phyloP scores from a whole-genome alignment of 2,329 filamentous ascomycete genomes.

The Fusarium nematophilum region DNA sequence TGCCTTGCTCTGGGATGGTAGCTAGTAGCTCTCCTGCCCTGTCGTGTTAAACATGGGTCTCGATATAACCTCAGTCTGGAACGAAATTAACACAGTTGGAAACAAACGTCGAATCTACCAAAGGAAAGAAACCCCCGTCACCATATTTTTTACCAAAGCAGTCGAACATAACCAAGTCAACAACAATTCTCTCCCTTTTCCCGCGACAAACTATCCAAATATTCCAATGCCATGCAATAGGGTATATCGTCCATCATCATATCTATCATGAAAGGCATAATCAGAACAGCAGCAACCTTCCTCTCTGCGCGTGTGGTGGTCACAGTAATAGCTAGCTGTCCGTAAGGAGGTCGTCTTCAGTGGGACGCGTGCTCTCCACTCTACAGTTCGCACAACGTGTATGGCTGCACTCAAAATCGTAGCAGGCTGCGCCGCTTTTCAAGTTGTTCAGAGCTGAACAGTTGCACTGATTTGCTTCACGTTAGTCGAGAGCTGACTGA shows the following conservation, averaged over 20 bases:
- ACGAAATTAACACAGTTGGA: too few relatives aligned
- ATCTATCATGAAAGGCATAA: background rate
- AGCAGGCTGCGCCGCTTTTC: slow-evolving; percentile 11
- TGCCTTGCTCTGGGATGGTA: too few relatives aligned
- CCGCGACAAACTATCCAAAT: background rate
- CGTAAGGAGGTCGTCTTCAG: too few relatives aligned
- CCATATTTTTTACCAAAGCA: too few relatives aligned
- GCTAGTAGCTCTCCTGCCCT: too few relatives aligned
- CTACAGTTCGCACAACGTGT: slow-evolving; percentile 21
- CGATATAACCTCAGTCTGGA: too few relatives aligned
- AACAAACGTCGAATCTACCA: too few relatives aligned
- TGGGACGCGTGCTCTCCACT: too few relatives aligned
- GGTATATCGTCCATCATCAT: slow-evolving; percentile 20
- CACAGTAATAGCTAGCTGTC: too few relatives aligned
- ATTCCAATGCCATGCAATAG: background rate
- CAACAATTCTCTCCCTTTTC: background rate
- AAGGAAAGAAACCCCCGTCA: too few relatives aligned
- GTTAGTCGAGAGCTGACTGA: slow-evolving; percentile 11
- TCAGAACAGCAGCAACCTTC: background rate
- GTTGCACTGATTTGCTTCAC: slow-evolving; percentile 27
- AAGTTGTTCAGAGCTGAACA: slow-evolving; percentile 27
- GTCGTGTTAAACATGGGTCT: too few relatives aligned
- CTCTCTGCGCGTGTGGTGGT: too few relatives aligned
- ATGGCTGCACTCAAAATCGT: slow-evolving; percentile 15
- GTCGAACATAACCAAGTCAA: background rate